A percentile compares a stretch with the other conserved stretches of the same genome.
These are phyloP conservation scores for Crassisporium funariophilum DNA, from an alignment of 768 basidiomycete genomes.

Conservation along the genomic window DNA sequence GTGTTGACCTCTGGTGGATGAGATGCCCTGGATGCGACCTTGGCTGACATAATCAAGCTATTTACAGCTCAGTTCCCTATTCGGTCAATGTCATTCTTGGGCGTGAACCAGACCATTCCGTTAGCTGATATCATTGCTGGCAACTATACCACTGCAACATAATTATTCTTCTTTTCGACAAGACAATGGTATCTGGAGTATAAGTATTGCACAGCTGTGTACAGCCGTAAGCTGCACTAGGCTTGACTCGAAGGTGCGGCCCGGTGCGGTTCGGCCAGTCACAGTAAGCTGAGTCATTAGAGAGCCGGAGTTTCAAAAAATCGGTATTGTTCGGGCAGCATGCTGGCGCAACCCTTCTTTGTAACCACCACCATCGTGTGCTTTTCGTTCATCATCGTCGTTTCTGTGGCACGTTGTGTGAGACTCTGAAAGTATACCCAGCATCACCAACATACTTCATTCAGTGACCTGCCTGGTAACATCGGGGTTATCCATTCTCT, in stretches of 20 bases:
- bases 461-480: constrained; percentile 24
- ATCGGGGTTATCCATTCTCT: constrained; percentile 21
- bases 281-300: constrained; percentile 13
- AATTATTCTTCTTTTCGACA: no score
- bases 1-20: constrained; percentile 30
- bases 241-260: no score
- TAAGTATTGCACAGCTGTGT: no score
- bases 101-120: no score
- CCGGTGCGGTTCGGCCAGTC: neutral
- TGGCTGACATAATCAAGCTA: constrained; percentile 44
- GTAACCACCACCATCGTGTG: constrained; percentile 40
- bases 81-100: no score
- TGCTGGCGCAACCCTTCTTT: constrained; percentile 25
- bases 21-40: constrained; percentile 22
- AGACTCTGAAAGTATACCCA: constrained; percentile 46
- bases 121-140: no score
- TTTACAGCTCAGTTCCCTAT: no score
- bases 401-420: constrained; percentile 51
- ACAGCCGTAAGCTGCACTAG: no score
- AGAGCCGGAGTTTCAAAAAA: constrained; percentile 35
- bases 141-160: no score
- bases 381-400: constrained; percentile 36
- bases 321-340: constrained; percentile 21
- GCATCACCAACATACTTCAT: constrained; percentile 23
- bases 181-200: no score